Conservation (phyloP, 257 asterid genomes). For the Mentha longifolia region DNA sequence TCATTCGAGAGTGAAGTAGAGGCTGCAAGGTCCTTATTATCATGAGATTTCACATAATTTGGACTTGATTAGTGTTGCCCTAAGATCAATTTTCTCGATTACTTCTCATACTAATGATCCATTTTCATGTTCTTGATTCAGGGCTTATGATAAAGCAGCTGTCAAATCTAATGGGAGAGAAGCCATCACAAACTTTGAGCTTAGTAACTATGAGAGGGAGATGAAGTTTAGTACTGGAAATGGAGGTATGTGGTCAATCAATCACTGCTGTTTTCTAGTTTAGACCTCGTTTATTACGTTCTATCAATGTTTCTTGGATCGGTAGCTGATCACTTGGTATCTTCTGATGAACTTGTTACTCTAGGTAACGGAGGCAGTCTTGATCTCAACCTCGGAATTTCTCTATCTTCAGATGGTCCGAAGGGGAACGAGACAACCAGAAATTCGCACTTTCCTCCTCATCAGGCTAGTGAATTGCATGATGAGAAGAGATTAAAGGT, state of each 20-base stretch:
- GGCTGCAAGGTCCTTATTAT: conserved; percentile 70
- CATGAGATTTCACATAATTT: conserved; percentile 33
- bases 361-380: conserved; percentile 66
- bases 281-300: neutral
- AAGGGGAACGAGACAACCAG: conserved; percentile 36
- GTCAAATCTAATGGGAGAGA: conserved; percentile 66
- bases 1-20: conserved; percentile 68
- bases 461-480: conserved; percentile 45
- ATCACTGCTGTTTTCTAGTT: conserved; percentile 4
- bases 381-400: conserved; percentile 89
- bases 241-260: conserved; percentile 46
- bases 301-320: neutral
- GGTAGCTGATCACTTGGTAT: conserved; percentile 19
- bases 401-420: conserved; percentile 57
- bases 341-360: conserved; percentile 26
- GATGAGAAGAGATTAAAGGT: conserved; percentile 64
- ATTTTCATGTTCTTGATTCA: conserved; percentile 46
- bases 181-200: conserved; percentile 69
- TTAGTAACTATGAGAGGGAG: conserved; percentile 50
- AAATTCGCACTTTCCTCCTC: conserved; percentile 44
- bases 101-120: conserved; percentile 34
- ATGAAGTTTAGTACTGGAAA: conserved; percentile 39
- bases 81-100: conserved; percentile 29
- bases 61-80: conserved; percentile 17
- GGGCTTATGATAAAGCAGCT: conserved; percentile 84